Evolutionary conservation across 768 basidiomycete genomes (phyloP), one percentile per base, ranked within the genome.

Genomic region (Naganishia friedmannii): DNA sequence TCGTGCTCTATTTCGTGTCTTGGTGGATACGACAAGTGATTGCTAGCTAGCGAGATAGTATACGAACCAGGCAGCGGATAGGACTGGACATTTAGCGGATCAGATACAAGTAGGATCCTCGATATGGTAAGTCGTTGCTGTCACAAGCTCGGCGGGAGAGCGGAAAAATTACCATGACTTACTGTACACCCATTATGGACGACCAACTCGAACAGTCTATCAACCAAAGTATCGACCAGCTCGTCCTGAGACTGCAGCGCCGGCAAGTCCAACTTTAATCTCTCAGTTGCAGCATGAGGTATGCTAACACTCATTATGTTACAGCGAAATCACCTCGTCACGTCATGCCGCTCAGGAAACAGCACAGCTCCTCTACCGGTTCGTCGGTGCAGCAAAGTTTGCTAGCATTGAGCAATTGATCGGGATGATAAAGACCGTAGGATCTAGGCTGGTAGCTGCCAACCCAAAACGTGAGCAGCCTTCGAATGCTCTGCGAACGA

Each of bases 271-370:
- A 12, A 32, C n/a, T 2, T 15, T 21, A 13, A 21, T 6, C 21
- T 56, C 23, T 23, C 15, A 12, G 15, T 19, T 34, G n/a, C 51
- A 66, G 21, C 26, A 42, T 12, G 39, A 28, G 2, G 12, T 15
- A 55, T 19, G 17, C 31, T 55, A 21, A 48, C 26, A 12, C 34
- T 65, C 28, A 19, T 15, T 21, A n/a, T 45, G 53, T 32, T 8
- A 32, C 79, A 96, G 93, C 73, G 93, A 96, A 82, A 84, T 98
- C 57, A 88, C 95, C 70, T 95, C 96, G 34, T 94, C 95, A 13
- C 87, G 90, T 68, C 87, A 89, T 66, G 88, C 94, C 1, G 93
- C 96, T 0, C 82, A 95, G 3, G 93, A 96, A 80, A 97, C 94
- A 0, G 85, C 93, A 7, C 85, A 90, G 28, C 88, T 97, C 21